phyloP scores from a whole-genome alignment of 2,329 filamentous ascomycete genomes.

The Fusarium albosuccineum region DNA sequence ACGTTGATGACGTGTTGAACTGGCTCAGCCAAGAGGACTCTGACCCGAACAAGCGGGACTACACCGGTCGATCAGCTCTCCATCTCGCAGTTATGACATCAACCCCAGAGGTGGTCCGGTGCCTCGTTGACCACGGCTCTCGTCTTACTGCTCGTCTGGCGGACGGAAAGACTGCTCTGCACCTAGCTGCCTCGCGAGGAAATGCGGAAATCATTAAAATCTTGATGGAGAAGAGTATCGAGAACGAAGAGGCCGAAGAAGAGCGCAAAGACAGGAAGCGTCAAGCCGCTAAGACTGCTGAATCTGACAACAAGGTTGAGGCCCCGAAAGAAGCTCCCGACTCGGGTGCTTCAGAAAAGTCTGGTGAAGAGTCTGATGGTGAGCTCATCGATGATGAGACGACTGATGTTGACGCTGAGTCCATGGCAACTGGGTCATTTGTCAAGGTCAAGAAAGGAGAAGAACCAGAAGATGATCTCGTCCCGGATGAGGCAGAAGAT shows the following conservation, averaged over 20 bases:
- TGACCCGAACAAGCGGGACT: constrained; percentile 80
- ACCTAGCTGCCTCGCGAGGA: constrained; percentile 81
- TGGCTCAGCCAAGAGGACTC: constrained; percentile 77
- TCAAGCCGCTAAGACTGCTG: constrained; percentile 49
- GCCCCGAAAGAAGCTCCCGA: constrained; percentile 9
- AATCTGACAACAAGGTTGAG: constrained; percentile 12
- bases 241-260: constrained; percentile 77
- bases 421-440: constrained; percentile 77
- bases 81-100: constrained; percentile 81
- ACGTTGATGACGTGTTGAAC: constrained; percentile 76
- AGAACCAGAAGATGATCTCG: constrained; percentile 55
- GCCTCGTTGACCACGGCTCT: constrained; percentile 78
- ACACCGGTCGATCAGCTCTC: constrained; percentile 82
- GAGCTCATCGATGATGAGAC: constrained; percentile 61
- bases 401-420: constrained; percentile 64
- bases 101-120: constrained; percentile 76
- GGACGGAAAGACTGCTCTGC: constrained; percentile 85
- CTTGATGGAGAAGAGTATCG: constrained; percentile 78
- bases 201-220: constrained; percentile 76
- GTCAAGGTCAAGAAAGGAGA: constrained; percentile 71
- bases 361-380: constrained; percentile 58
- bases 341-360: constrained; percentile 38
- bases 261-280: constrained; percentile 66
- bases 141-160: constrained; percentile 80
- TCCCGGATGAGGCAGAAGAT: constrained; percentile 67